These are phyloP conservation scores for Diaporthe sp. DNA, from an alignment of 2,329 filamentous ascomycete genomes.

Conservation along the genomic window DNA sequence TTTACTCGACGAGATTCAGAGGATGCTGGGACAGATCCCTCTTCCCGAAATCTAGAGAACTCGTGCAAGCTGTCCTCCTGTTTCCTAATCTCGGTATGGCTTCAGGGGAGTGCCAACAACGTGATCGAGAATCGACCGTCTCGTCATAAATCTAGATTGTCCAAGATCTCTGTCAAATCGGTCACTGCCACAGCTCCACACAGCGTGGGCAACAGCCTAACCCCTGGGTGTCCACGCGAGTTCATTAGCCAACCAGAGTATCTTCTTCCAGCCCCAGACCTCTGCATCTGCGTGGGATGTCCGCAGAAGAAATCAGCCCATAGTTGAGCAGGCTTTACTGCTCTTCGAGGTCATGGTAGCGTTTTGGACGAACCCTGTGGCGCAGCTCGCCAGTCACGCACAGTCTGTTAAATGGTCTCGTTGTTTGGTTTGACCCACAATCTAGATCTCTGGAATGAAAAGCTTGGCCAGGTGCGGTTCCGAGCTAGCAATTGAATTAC, in stretches of 20 bases:
- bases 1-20: neutral
- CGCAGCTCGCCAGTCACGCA: neutral
- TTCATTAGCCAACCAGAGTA: neutral
- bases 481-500: neutral
- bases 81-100: neutral
- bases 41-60: neutral
- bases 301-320: neutral
- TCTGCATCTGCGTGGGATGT: neutral
- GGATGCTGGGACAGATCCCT: neutral
- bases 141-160: neutral
- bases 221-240: neutral
- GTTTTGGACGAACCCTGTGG: conserved; percentile 10
- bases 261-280: neutral
- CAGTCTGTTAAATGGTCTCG: neutral
- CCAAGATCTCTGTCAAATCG: conserved; percentile 5
- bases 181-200: conserved; percentile 1
- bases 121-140: neutral
- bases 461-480: neutral
- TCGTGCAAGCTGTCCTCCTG: neutral
- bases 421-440: neutral
- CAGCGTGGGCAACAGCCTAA: neutral
- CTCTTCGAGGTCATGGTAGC: neutral
- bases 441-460: too few relatives aligned
- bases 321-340: neutral
- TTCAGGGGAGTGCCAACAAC: neutral